Base-by-base conservation (phyloP, 805 yeast genomes). In the Metschnikowia arizonensis region DNA sequence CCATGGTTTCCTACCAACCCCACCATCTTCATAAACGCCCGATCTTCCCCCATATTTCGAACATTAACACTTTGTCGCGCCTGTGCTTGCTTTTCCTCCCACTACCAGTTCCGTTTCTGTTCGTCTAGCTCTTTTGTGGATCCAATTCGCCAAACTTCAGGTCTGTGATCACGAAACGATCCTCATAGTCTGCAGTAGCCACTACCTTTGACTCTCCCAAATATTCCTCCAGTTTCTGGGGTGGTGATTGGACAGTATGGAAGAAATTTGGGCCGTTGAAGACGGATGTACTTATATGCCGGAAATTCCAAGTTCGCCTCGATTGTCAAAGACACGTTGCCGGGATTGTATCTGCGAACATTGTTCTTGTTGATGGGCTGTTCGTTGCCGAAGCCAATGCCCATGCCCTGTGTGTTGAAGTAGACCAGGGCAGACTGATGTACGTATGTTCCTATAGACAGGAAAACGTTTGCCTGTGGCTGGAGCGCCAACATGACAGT, bases 111-210 rank as follows among this genome's bases (percentile, higher is more conserved):
- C 55, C 77, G 79, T 37, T 75, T 69, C 64, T 90, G 97, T 50
- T 84, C 90, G 25, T 77, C 83, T 38, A 89, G 66, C 53, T 88
- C 95, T 48, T 82, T 79, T 8, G 77, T 80, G 6, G 87, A 80
- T 1, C 97, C 98, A 46, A 88, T 77, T 0, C 98, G 98, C 90
- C 93, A 86, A 0, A 89, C 95, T 59, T 90, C 97, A 21, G 66
- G 52, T 85, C 90, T 4, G 82, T 78, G 6, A 91, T 78, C 44
- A 74, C 60, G 55, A 91, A 80, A 40, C 88, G 67, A 48, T 83
- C 82, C 59, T 91, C 97, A 56, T 70, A 85, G 52, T 63, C 65
- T 52, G 52, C 53, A 8, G 31, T 7, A 1, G 31, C 15, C 2
- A 55, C 39, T 33, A 52, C 49, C 2, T 19, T 30, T 37, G 61